Conservation (phyloP, 306 rosid species). For the Vicia sativa region DNA sequence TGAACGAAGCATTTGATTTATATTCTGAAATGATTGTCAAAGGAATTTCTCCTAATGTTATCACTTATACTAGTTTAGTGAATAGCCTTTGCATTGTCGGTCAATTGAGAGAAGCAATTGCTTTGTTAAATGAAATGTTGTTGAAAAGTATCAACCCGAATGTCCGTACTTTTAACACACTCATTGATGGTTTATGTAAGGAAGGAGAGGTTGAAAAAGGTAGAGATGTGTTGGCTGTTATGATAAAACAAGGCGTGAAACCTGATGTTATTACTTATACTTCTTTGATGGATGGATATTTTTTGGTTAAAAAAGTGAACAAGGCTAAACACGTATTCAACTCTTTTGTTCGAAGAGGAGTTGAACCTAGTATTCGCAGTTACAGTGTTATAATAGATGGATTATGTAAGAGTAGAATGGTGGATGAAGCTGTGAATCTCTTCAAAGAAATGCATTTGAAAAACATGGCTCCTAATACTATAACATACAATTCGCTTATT, state of each 20-base stretch:
- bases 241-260: neutral
- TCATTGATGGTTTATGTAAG: neutral
- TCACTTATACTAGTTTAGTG: neutral
- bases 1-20: neutral
- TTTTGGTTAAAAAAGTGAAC: constrained; percentile 6
- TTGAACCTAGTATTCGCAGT: neutral
- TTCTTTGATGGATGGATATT: constrained; percentile 37
- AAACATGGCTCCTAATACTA: neutral
- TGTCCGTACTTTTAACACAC: neutral
- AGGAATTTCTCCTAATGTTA: neutral
- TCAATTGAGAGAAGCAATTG: neutral
- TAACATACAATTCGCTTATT: constrained; percentile 10
- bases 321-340: constrained; percentile 23
- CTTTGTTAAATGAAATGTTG: neutral
- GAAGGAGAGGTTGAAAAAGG: neutral
- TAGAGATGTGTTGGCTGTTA: neutral
- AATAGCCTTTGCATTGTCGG: neutral
- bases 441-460: constrained; percentile 19
- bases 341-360: neutral
- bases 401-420: constrained; percentile 4
- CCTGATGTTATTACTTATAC: neutral
- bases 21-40: constrained; percentile 10
- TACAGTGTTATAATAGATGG: constrained; percentile 14
- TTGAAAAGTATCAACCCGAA: neutral
- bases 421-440: constrained; percentile 34